phyloP scores from a whole-genome alignment of 108 stramenopile species.

The Pseudonitzschia multiseries region DNA sequence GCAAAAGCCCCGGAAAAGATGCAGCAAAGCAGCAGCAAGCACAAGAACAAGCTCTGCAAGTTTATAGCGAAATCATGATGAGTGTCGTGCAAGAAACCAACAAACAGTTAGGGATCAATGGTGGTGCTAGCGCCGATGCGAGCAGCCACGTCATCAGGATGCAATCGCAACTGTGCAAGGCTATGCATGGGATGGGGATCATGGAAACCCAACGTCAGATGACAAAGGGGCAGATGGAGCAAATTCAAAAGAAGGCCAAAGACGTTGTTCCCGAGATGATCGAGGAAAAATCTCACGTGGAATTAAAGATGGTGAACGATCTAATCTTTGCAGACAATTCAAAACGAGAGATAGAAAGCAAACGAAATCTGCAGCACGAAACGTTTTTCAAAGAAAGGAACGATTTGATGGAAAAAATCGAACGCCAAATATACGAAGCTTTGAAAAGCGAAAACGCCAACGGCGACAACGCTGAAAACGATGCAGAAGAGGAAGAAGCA shows the following conservation, averaged over 20 bases:
- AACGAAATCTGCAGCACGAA: slow-evolving; percentile 44
- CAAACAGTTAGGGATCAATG: not conserved
- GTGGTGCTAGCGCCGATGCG: not conserved
- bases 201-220: slow-evolving; percentile 78
- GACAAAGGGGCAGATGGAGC: slow-evolving; percentile 42
- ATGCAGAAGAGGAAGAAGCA: slow-evolving; percentile 36
- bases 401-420: slow-evolving; percentile 36
- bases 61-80: slow-evolving; percentile 42
- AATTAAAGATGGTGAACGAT: slow-evolving; percentile 76
- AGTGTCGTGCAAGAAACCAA: not conserved
- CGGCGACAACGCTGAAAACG: slow-evolving; percentile 36
- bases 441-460: slow-evolving; percentile 11
- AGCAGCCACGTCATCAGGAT: slow-evolving; percentile 60
- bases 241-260: slow-evolving; percentile 47
- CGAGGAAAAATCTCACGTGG: slow-evolving; percentile 67
- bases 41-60: slow-evolving; percentile 14
- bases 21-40: no score
- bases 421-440: slow-evolving; percentile 34
- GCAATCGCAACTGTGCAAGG: slow-evolving; percentile 81
- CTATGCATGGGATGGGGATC: slow-evolving; percentile 81
- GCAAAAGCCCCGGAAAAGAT: no score
- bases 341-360: slow-evolving; percentile 55
- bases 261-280: slow-evolving; percentile 50
- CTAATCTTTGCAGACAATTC: slow-evolving; percentile 57
- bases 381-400: slow-evolving; percentile 47